Conservation (phyloP, 2,329 filamentous ascomycete species). For the Calcarisporium arbuscula region DNA sequence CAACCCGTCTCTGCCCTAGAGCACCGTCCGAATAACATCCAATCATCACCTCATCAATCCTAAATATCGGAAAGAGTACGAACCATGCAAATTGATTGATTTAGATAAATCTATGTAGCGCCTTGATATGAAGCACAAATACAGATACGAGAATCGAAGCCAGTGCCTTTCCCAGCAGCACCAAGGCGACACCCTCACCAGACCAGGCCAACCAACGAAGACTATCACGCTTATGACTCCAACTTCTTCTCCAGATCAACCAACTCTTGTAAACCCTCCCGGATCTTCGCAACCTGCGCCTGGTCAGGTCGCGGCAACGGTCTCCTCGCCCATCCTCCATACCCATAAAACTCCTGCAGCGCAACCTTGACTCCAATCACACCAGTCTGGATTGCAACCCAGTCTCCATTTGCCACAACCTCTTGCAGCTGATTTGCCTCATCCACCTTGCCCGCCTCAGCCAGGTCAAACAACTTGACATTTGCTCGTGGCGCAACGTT, state of each 20-base stretch:
- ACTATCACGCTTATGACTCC: too few species aligned
- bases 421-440: conserved; percentile 61
- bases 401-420: conserved; percentile 61
- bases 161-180: too few species aligned
- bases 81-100: too few species aligned
- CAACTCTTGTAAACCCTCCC: conserved; percentile 14
- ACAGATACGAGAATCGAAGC: too few species aligned
- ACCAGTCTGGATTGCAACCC: conserved; percentile 65
- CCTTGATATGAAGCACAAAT: too few species aligned
- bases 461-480: conserved; percentile 55
- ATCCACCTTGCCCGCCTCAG: conserved; percentile 45
- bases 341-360: conserved; percentile 59
- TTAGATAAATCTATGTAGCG: too few species aligned
- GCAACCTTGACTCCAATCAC: conserved; percentile 67
- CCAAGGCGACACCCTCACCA: too few species aligned
- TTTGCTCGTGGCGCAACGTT: conserved; percentile 66
- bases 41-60: too few species aligned
- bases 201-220: too few species aligned
- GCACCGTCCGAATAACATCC: too few species aligned
- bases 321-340: conserved; percentile 46
- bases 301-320: conserved; percentile 18
- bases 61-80: too few species aligned
- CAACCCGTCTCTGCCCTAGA: too few species aligned
- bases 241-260: conserved; percentile 14
- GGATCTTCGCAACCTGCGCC: conserved; percentile 10